These are phyloP conservation scores for Aspergillus ruber DNA, from an alignment of 2,329 filamentous ascomycete species.

Conservation along the genomic window DNA sequence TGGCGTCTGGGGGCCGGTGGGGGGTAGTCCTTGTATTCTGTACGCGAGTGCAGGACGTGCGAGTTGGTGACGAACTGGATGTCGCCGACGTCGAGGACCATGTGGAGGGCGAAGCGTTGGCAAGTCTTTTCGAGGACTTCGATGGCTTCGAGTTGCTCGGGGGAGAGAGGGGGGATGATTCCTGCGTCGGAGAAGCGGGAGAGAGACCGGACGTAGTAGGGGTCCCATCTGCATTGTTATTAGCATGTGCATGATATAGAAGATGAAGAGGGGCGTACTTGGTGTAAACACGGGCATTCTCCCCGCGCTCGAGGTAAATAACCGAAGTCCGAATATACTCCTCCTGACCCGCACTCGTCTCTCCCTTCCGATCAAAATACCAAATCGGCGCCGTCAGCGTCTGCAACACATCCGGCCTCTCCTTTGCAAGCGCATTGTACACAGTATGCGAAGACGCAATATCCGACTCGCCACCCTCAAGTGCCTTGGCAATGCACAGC, in stretches of 20 bases:
- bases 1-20: slow-evolving; percentile 67
- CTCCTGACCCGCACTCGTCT: slow-evolving; percentile 66
- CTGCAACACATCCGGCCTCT: slow-evolving; percentile 72
- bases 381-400: slow-evolving; percentile 70
- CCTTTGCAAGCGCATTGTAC: slow-evolving; percentile 69
- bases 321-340: slow-evolving; percentile 67
- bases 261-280: slow-evolving; percentile 43
- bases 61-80: slow-evolving; percentile 81
- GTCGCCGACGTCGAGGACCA: slow-evolving; percentile 79
- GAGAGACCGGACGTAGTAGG: slow-evolving; percentile 76
- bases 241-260: background rate
- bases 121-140: slow-evolving; percentile 70
- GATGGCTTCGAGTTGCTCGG: slow-evolving; percentile 62
- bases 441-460: slow-evolving; percentile 72
- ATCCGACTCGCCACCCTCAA: slow-evolving; percentile 79
- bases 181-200: slow-evolving; percentile 66
- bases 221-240: slow-evolving; percentile 59
- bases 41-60: slow-evolving; percentile 75
- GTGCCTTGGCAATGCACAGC: slow-evolving; percentile 69
- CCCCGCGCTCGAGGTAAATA: slow-evolving; percentile 67
- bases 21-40: slow-evolving; percentile 67
- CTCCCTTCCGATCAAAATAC: slow-evolving; percentile 91
- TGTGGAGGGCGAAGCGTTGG: slow-evolving; percentile 66
- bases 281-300: slow-evolving; percentile 63
- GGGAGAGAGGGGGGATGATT: slow-evolving; percentile 64